Evolutionary conservation across 768 basidiomycete species (phyloP).

Genomic region (Cystofilobasidium bisporidii): DNA sequence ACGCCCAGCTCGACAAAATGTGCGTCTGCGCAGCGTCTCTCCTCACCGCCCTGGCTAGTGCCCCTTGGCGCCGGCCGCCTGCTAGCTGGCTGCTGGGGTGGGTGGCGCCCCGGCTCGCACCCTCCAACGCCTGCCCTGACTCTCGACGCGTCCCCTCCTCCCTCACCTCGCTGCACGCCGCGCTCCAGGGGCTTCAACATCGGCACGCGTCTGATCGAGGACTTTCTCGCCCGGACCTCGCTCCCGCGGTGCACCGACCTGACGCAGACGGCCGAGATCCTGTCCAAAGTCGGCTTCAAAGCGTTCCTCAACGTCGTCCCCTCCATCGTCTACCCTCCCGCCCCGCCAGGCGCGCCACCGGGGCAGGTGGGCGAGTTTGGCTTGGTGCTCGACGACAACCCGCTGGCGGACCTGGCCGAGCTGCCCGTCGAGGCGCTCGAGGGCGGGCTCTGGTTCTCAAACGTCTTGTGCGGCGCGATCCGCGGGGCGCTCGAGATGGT

Average conservation of each 20-base stretch:
- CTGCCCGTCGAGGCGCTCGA: slow-evolving; percentile 85
- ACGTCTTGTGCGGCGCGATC: slow-evolving; percentile 87
- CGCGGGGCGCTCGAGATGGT: slow-evolving; percentile 96
- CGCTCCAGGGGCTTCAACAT: slow-evolving; percentile 87
- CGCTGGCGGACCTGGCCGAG: slow-evolving; percentile 91
- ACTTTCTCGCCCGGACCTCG: slow-evolving; percentile 88
- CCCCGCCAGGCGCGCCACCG: slow-evolving; percentile 41
- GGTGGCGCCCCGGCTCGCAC: too few relatives aligned
- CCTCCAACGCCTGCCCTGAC: not conserved
- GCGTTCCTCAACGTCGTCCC: slow-evolving; percentile 91
- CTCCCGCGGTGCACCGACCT: slow-evolving; percentile 89
- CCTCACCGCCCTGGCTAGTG: too few relatives aligned
- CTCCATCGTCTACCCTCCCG: slow-evolving; percentile 51
- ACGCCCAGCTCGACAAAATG: slow-evolving; percentile 86
- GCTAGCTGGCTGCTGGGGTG: too few relatives aligned
- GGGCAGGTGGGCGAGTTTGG: slow-evolving; percentile 48
- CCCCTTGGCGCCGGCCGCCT: too few relatives aligned
- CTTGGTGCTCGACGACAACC: slow-evolving; percentile 88
- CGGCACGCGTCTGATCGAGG: slow-evolving; percentile 88
- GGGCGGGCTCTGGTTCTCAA: slow-evolving; percentile 92
- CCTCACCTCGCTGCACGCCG: not conserved
- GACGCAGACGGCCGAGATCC: slow-evolving; percentile 85
- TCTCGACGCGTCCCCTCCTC: not conserved
- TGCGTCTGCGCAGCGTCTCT: not conserved
- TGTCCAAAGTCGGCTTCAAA: slow-evolving; percentile 95